Base-by-base conservation (phyloP, 2,329 filamentous ascomycete genomes). In the Decorospora gaudefroyi region DNA sequence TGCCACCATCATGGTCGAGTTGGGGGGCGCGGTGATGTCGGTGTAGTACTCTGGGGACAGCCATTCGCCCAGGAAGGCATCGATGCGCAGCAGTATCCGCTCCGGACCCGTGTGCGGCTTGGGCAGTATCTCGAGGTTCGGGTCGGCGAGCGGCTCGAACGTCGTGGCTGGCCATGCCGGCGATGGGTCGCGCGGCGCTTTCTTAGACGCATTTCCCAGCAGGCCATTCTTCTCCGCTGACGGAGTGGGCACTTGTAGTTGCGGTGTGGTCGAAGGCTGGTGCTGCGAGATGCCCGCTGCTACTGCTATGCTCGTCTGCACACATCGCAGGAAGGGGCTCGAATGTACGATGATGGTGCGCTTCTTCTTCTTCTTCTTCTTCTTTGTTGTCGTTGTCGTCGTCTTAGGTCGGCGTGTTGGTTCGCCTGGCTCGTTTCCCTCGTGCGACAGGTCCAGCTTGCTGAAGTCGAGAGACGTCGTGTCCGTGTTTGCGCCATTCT, bases 61-160 rank as follows among this genome's bases (percentile, higher is more conserved):
- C 93, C 93, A 99, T 76, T 99, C 93, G 34, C 93, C 92, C 0
- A 99, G 78, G 64, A 95, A 96, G 0, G 91, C 87, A 71, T 99
- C 93, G 4, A 99, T 79, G 1, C 93, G 86, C 33, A 99, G 73
- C 7, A 67, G 40, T 9, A 66, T 64, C 49, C 64, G 64, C 17
- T 69, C 60, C 18, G 69, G 68, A 4, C 66, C 68, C 22, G 64
- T 62, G 9, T 62, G 62, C 13, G 54, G 59, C 35, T 67, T 70
- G 13, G 67, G 48, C 18, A 57, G 51, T 7, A 64, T 60, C 13
- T 70, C 65, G 26, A 70, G 63, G 12, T 65, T 67, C 18, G 71
- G 62, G 41, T 73, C 68, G 41, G 70, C 57, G 25, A 64, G 61
- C 1, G 70, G 68, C 47, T 73, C 67, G 7, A 56, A 47, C 18